phyloP scores from a whole-genome alignment of 495 filamentous ascomycete species.

The Zalerion maritima region DNA sequence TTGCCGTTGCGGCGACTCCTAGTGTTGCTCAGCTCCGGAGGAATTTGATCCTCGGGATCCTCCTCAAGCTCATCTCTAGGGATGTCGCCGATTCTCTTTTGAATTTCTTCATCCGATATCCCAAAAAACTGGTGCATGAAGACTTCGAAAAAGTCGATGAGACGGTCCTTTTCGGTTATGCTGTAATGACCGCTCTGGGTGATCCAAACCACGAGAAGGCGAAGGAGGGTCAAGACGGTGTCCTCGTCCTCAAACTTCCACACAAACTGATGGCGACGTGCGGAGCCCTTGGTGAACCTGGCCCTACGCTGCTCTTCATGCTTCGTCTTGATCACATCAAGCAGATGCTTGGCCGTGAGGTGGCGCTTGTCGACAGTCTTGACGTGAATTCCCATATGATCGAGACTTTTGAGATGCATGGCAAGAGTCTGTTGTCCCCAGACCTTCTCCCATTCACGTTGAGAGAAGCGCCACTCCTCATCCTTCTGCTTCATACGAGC shows the following conservation, averaged over 20 bases:
- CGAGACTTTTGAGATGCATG: conserved; percentile 87
- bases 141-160: conserved; percentile 70
- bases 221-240: conserved; percentile 67
- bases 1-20: conserved; percentile 56
- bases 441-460: conserved; percentile 97
- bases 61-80: conserved; percentile 47
- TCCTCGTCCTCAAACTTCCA: conserved; percentile 60
- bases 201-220: conserved; percentile 62
- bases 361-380: conserved; percentile 78
- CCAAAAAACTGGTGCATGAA: conserved; percentile 87
- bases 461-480: conserved; percentile 87
- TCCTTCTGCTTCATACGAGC: conserved; percentile 81
- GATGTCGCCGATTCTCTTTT: conserved; percentile 60
- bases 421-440: conserved; percentile 89
- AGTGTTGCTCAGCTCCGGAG: conserved; percentile 38
- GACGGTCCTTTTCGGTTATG: conserved; percentile 54
- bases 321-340: conserved; percentile 72
- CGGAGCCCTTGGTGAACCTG: conserved; percentile 41
- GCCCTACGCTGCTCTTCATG: conserved; percentile 68
- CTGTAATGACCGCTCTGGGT: conserved; percentile 53
- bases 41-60: conserved; percentile 50
- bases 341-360: conserved; percentile 72
- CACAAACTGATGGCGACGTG: conserved; percentile 55
- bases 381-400: conserved; percentile 81
- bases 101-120: conserved; percentile 58